A percentile compares a stretch with the other conserved stretches of the same genome.
Evolutionary conservation across 2,329 filamentous ascomycete species (phyloP).

Genomic region (Cercospora berteroae): DNA sequence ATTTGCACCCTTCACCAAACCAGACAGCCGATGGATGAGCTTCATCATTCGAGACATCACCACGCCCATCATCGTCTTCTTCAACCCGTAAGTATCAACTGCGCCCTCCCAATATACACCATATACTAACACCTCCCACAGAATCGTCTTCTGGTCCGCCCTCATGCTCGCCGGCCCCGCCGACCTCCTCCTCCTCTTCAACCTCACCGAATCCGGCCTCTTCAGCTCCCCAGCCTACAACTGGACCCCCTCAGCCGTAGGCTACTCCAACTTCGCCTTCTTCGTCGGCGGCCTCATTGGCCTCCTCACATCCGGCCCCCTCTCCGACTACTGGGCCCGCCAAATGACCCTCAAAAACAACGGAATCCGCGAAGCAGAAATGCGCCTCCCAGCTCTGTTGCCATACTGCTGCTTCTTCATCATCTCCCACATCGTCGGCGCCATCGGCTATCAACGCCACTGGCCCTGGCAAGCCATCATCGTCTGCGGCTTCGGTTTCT

Average conservation of each 20-base stretch:
- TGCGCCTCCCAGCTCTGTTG: slow-evolving; percentile 57
- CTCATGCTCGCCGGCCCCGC: slow-evolving; percentile 38
- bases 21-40: slow-evolving; percentile 42
- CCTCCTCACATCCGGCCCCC: slow-evolving; percentile 52
- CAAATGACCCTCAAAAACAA: slow-evolving; percentile 53
- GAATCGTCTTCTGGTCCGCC: slow-evolving; percentile 43
- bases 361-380: slow-evolving; percentile 59
- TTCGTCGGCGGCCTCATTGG: slow-evolving; percentile 46
- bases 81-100: slow-evolving; percentile 38
- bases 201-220: slow-evolving; percentile 51
- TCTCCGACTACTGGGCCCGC: slow-evolving; percentile 54
- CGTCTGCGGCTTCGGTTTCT: slow-evolving; percentile 50
- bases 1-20: slow-evolving; percentile 40
- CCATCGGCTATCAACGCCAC: slow-evolving; percentile 48
- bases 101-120: background rate
- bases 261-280: slow-evolving; percentile 52
- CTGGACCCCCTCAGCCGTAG: slow-evolving; percentile 47
- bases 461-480: slow-evolving; percentile 53
- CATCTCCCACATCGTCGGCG: slow-evolving; percentile 50
- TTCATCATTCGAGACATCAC: slow-evolving; percentile 44
- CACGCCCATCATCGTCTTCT: slow-evolving; percentile 45
- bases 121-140: background rate
- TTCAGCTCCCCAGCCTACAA: slow-evolving; percentile 45
- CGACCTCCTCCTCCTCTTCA: slow-evolving; percentile 50
- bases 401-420: slow-evolving; percentile 53